These are phyloP conservation scores for Scolecobasidium constrictum DNA, from an alignment of 2,329 filamentous ascomycete genomes.

Conservation along the genomic window DNA sequence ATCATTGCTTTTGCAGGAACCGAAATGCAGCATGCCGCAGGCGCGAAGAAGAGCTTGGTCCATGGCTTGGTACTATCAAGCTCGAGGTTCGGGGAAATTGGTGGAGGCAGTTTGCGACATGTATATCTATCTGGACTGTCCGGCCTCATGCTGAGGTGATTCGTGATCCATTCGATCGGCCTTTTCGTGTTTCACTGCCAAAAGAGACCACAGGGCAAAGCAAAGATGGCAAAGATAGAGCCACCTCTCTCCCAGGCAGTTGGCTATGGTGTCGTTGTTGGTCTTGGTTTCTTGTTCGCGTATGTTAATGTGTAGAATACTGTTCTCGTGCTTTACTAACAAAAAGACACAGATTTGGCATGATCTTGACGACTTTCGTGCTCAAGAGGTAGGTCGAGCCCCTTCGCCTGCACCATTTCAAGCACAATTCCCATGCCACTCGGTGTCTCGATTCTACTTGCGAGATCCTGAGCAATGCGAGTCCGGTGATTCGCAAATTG, in stretches of 20 bases:
- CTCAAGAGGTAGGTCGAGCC: slow-evolving; percentile 42
- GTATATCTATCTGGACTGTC: no score
- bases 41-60: background rate
- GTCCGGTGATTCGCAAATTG: no score
- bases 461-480: no score
- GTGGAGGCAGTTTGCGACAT: no score
- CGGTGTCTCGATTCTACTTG: no score
- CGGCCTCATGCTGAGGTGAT: no score
- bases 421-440: background rate
- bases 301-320: slow-evolving; percentile 16
- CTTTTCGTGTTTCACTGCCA: no score
- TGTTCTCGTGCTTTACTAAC: slow-evolving; percentile 4
- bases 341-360: slow-evolving; percentile 40
- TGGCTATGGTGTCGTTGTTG: slow-evolving; percentile 69
- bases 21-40: background rate
- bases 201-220: no score
- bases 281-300: slow-evolving; percentile 63
- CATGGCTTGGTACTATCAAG: background rate
- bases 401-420: background rate
- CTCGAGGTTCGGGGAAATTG: no score
- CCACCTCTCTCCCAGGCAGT: slow-evolving; percentile 45
- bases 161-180: no score
- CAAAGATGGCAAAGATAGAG: slow-evolving; percentile 9
- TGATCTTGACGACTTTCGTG: slow-evolving; percentile 63
- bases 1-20: background rate